Evolutionary conservation across 2,329 filamentous ascomycete species (phyloP), one percentile per base, ranked within the genome.

Genomic region (Claviceps fusiformis): DNA sequence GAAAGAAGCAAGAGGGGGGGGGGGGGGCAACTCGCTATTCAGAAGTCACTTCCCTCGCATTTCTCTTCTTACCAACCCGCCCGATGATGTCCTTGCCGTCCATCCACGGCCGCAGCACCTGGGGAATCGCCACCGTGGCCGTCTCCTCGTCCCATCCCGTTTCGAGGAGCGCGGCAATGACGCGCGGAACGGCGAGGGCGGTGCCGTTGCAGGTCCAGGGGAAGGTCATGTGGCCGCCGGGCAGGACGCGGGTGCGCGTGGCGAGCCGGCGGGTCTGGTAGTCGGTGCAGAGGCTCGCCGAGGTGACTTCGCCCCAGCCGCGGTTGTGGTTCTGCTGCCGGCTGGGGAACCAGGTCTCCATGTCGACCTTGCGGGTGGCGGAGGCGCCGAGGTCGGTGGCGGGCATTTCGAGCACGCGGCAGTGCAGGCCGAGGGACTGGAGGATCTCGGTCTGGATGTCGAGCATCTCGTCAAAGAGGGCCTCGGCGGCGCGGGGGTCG

Each of bases 171-270:
- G 90, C 91, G 29, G 93, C 91, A 57, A 98, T 67, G 13, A 98
- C 87, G 53, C 93, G 79, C 3, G 93, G 93, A 43, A 97, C 86
- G 0, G 93, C 93, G 63, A 97, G 75, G 0, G 92, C 93, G 1
- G 93, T 98, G 0, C 92, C 95, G 67, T 98, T 98, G 43, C 95
- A 77, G 0, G 93, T 98, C 73, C 88, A 89, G 15, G 91, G 89
- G 68, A 89, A 97, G 1, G 77, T 75, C 45, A 86, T 71, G 65
- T 78, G 81, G 35, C 66, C 68, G 53, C 71, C 73, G 13, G 76
- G 59, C 59, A 84, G 82, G 49, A 87, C 74, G 45, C 86, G 82
- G 49, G 88, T 74, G 45, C 86, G 79, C 15, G 93, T 96, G 33
- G 82, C 85, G 41, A 98, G 75, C 17, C 93, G 79, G 33, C 93